These are phyloP conservation scores for Aspergillus transmontanensis DNA, from an alignment of 2,329 filamentous ascomycete species.

Conservation along the genomic window DNA sequence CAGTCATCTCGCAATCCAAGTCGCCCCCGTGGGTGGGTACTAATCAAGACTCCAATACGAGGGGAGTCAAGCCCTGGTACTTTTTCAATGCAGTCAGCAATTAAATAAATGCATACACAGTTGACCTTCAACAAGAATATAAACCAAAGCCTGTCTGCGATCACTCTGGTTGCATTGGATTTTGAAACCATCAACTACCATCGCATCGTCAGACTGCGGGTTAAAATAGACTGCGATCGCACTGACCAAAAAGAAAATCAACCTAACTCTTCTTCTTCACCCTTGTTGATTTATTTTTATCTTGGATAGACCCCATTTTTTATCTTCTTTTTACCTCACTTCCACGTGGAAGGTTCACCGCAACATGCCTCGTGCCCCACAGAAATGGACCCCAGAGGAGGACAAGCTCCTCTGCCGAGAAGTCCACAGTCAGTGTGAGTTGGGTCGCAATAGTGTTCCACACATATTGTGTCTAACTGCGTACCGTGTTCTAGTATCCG, in stretches of 20 bases:
- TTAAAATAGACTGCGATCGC: neutral
- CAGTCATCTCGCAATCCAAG: neutral
- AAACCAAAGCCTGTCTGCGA: neutral
- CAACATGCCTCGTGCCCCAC: conserved; percentile 1
- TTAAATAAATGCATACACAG: neutral
- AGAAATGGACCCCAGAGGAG: conserved; percentile 4
- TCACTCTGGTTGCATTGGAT: neutral
- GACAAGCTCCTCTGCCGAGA: neutral
- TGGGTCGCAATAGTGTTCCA: no score
- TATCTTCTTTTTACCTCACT: neutral
- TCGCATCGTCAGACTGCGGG: neutral
- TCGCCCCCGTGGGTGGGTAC: neutral
- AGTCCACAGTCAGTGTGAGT: neutral
- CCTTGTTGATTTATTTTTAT: neutral
- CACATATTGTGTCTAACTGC: neutral
- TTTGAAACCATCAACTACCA: neutral
- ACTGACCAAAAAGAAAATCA: neutral
- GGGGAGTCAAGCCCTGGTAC: neutral
- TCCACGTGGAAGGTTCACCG: neutral
- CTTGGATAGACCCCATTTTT: neutral
- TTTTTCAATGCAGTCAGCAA: neutral
- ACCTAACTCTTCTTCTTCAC: neutral
- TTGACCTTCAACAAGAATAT: neutral
- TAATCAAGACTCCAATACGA: neutral
- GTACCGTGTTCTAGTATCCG: neutral